Evolutionary conservation across 2,329 filamentous ascomycete species (phyloP), one percentile per base, ranked within the genome.

Genomic region (Arthroderma sp.): DNA sequence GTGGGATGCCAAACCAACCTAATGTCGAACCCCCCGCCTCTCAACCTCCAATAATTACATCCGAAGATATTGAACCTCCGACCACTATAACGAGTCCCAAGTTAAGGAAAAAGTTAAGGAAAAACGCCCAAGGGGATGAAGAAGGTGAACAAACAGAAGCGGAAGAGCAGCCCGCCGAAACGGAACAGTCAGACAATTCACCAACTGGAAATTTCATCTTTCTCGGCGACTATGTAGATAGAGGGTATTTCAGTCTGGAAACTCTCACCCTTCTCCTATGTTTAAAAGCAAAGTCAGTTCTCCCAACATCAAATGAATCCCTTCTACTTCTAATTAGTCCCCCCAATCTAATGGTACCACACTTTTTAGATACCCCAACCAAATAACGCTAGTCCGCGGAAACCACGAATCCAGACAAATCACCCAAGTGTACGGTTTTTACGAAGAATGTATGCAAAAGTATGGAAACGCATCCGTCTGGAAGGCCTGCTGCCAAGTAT

Each of bases 331-430:
- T 5, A 38, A 10, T 27, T n/a, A n/a, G 11, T 9, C 22, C 30
- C 29, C 39, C 39, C 42, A 42, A 46, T 29, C 6, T 22, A 22
- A 22, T 3, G 15, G 15, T 22, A 22, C 15, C 15, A 3, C 15
- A 96, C 58, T 87, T 86, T 52, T 81, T 96, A 64, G 98, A 96
- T 95, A 96, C 69, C 91, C 91, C 50, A 82, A 89, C 67, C 86
- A 91, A 68, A 96, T 98, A 69, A 96, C 91, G 57, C 93, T 98
- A 63, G 83, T 98, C 55, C 88, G 91, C 62, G 91, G 91, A 61
- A 98, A 98, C 70, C 91, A 98, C 76, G 91, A 98, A 70, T 95
- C 88, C 52, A 83, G 91, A 58, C 91, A 98, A 69, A 98, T 98
- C 66, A 98, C 91, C 38, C 89, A 96, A 67, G 91, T 98, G 48